Conservation (phyloP, 768 basidiomycete genomes). For the Neoboletus magnificus region DNA sequence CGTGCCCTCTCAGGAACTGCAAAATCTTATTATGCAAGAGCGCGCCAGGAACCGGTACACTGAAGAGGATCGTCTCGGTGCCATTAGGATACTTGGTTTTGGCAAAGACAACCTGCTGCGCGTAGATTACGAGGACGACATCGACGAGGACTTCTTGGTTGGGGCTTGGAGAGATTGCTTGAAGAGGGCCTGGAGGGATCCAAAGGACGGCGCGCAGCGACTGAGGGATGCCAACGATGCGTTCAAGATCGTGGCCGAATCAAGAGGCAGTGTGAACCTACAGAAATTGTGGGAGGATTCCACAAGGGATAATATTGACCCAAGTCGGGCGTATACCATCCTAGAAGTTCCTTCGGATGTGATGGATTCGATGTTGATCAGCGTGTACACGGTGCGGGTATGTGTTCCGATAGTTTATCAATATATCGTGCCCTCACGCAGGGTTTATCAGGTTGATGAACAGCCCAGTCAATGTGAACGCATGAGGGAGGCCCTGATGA, state of each 20-base stretch:
- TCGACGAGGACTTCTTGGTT: constrained; percentile 66
- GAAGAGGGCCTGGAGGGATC: constrained; percentile 52
- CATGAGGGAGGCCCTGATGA: constrained; percentile 67
- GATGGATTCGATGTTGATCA: constrained; percentile 75
- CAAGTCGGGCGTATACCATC: constrained; percentile 66
- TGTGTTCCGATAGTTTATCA: constrained; percentile 17
- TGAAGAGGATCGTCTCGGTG: constrained; percentile 47
- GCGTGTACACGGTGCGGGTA: constrained; percentile 70
- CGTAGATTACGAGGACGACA: constrained; percentile 69
- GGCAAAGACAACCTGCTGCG: constrained; percentile 54
- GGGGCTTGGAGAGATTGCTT: constrained; percentile 64
- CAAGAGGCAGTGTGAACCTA: constrained; percentile 49
- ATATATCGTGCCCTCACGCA: constrained; percentile 7
- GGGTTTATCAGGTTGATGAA: constrained; percentile 58
- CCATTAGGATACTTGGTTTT: constrained; percentile 59
- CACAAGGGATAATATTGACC: constrained; percentile 59
- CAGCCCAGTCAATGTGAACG: constrained; percentile 61
- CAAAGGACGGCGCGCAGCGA: constrained; percentile 41
- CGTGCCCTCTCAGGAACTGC: constrained; percentile 44
- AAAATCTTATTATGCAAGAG: constrained; percentile 59
- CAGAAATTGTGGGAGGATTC: constrained; percentile 51
- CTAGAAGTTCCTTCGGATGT: constrained; percentile 68
- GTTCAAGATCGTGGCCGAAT: constrained; percentile 65
- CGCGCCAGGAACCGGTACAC: constrained; percentile 63
- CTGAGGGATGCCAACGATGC: constrained; percentile 63